These are phyloP conservation scores for Coniochaeta prunicola DNA, from an alignment of 2,329 filamentous ascomycete species.

Conservation along the genomic window DNA sequence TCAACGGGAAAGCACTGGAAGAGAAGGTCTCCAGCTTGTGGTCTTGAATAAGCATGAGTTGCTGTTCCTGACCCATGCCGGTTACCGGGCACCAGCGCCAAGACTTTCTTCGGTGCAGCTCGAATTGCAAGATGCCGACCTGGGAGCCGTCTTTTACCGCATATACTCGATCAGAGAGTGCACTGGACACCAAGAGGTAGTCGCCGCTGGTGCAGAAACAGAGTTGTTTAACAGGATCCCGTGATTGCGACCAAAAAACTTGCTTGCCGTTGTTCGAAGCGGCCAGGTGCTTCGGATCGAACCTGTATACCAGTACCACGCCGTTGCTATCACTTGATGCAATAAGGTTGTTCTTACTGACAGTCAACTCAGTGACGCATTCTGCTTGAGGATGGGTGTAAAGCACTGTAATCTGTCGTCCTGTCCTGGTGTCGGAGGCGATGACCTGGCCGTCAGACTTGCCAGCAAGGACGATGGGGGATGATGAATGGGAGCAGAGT, in stretches of 20 bases:
- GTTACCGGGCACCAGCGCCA: slow-evolving; percentile 6
- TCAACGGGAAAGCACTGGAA: slow-evolving; percentile 2
- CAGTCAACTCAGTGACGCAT: slow-evolving; percentile 3
- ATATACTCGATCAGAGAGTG: slow-evolving; percentile 3
- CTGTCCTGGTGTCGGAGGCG: slow-evolving; percentile 7
- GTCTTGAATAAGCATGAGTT: slow-evolving; percentile 4
- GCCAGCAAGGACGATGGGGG: slow-evolving; percentile 9
- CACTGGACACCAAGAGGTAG: slow-evolving; percentile 7
- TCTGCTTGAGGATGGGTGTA: slow-evolving; percentile 9
- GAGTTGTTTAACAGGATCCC: slow-evolving; percentile 6
- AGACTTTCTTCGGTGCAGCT: slow-evolving; percentile 1
- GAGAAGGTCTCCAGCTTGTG: slow-evolving; percentile 1
- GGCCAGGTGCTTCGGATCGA: background rate
- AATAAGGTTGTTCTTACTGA: slow-evolving; percentile 3
- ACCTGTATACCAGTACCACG: slow-evolving; percentile 5
- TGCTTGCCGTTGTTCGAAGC: background rate
- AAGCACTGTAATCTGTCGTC: slow-evolving; percentile 2
- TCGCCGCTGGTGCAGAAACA: slow-evolving; percentile 7
- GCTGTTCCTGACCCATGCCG: background rate
- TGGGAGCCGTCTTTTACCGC: background rate
- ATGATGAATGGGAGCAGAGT: slow-evolving; percentile 7
- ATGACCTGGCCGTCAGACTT: slow-evolving; percentile 10
- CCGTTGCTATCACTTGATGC: slow-evolving; percentile 6
- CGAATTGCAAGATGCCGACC: slow-evolving; percentile 3
- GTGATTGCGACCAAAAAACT: slow-evolving; percentile 1